Percentiles rank a stretch among this genome's conserved stretches.
Evolutionary conservation across 192 early-diverging fungal species (phyloP).

Genomic region (Haplosporangium gracile): DNA sequence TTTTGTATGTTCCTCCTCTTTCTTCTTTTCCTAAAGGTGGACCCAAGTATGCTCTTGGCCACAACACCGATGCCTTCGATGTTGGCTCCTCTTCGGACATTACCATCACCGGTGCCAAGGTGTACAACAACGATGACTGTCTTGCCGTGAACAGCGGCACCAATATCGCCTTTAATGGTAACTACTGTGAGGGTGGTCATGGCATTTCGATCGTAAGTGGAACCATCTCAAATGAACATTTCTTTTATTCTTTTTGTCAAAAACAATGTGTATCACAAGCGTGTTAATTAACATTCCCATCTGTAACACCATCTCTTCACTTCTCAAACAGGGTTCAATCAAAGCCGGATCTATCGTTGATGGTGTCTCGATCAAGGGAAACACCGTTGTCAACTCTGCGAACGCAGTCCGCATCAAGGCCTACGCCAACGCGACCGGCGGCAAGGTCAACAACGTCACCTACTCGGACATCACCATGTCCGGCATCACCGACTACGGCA

Average conservation of each 20-base stretch:
- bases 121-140: constrained; percentile 67
- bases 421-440: constrained; percentile 55
- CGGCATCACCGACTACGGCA: constrained; percentile 47
- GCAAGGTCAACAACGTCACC: constrained; percentile 59
- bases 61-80: constrained; percentile 64
- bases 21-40: constrained; percentile 17
- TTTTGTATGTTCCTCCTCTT: not conserved
- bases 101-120: constrained; percentile 43
- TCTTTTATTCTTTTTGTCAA: not conserved
- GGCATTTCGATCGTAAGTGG: constrained; percentile 51
- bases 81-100: constrained; percentile 40
- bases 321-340: constrained; percentile 53
- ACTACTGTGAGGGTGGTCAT: constrained; percentile 55
- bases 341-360: constrained; percentile 44
- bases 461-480: constrained; percentile 58
- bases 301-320: no score
- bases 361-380: constrained; percentile 50
- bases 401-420: constrained; percentile 69
- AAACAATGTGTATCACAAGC: not conserved
- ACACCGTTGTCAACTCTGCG: constrained; percentile 41
- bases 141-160: constrained; percentile 64
- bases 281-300: not conserved
- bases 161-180: constrained; percentile 57
- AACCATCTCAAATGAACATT: not conserved
- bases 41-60: constrained; percentile 35